These are phyloP conservation scores for Venustampulla echinocandica DNA, from an alignment of 495 filamentous ascomycete species.

Conservation along the genomic window DNA sequence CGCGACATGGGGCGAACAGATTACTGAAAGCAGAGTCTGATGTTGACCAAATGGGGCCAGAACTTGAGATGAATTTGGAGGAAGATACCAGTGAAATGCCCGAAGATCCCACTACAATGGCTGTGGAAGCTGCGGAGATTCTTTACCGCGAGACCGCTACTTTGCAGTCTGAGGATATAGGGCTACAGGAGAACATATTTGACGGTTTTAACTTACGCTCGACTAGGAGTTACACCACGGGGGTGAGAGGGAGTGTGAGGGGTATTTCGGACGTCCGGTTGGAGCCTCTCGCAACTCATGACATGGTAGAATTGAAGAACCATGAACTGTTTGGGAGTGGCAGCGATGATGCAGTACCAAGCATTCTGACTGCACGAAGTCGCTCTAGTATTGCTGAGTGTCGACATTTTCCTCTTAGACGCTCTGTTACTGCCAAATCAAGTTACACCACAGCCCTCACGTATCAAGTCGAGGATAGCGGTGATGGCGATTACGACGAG, in stretches of 20 bases:
- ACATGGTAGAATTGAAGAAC: background rate
- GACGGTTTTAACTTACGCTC: no score
- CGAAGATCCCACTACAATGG: no score
- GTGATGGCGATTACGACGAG: slow-evolving; percentile 6
- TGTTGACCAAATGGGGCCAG: background rate
- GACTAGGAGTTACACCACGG: no score
- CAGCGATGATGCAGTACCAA: slow-evolving; percentile 9
- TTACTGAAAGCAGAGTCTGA: slow-evolving; percentile 4
- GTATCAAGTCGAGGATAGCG: no score
- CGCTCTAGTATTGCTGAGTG: slow-evolving; percentile 6
- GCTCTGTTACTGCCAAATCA: background rate
- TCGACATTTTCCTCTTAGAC: background rate
- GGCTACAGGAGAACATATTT: no score
- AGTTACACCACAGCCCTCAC: background rate
- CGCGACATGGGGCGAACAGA: slow-evolving; percentile 34
- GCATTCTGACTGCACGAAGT: slow-evolving; percentile 5
- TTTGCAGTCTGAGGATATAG: no score
- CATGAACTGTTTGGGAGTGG: background rate
- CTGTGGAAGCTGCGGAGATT: no score
- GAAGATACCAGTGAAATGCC: no score
- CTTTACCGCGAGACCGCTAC: no score
- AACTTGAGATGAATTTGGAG: background rate
- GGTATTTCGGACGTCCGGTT: background rate
- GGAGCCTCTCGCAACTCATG: background rate
- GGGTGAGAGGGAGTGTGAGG: background rate